Percentiles rank a stretch among this genome's conserved stretches.
Evolutionary conservation across 441 rosid species (phyloP).

Genomic region (Pelargonium cotyledonis): DNA sequence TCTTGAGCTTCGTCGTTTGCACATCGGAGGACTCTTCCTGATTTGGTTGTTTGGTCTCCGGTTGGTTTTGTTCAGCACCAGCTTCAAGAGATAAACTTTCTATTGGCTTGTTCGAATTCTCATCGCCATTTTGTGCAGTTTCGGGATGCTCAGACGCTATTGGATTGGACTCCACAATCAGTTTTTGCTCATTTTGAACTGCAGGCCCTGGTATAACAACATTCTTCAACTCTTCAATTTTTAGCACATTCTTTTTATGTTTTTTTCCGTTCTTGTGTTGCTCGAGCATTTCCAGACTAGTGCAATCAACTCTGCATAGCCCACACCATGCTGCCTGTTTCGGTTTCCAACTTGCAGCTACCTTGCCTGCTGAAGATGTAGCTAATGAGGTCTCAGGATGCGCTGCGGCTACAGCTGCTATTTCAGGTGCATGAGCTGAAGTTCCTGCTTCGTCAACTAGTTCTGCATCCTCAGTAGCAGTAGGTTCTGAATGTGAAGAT

Average conservation of each 20-base stretch:
- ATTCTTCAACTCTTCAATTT: conserved; percentile 25
- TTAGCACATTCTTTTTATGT: conserved; percentile 34
- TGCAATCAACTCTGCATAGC: conserved; percentile 37
- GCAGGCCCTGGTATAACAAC: conserved; percentile 14
- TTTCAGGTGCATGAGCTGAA: conserved; percentile 15
- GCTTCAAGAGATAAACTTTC: conserved; percentile 10
- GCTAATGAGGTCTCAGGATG: conserved; percentile 8
- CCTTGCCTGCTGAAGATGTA: conserved; percentile 18
- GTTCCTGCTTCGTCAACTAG: background rate
- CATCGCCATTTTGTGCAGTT: conserved; percentile 9
- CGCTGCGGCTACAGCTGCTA: conserved; percentile 12
- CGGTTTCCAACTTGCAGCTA: conserved; percentile 14
- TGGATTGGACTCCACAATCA: conserved; percentile 14
- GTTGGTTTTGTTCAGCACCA: conserved; percentile 8
- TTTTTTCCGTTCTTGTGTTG: conserved; percentile 38
- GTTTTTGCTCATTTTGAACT: conserved; percentile 13
- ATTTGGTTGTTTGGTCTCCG: conserved; percentile 14
- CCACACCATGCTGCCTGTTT: conserved; percentile 30
- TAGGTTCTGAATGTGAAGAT: conserved; percentile 21
- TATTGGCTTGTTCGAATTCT: conserved; percentile 4
- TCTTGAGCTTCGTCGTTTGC: conserved; percentile 15
- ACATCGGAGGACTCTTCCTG: conserved; percentile 13
- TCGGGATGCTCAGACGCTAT: conserved; percentile 18
- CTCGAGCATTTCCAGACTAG: conserved; percentile 34
- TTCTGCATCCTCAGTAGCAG: conserved; percentile 11